Base-by-base conservation (phyloP, 441 rosid species). In the Pelargonium cotyledonis region DNA sequence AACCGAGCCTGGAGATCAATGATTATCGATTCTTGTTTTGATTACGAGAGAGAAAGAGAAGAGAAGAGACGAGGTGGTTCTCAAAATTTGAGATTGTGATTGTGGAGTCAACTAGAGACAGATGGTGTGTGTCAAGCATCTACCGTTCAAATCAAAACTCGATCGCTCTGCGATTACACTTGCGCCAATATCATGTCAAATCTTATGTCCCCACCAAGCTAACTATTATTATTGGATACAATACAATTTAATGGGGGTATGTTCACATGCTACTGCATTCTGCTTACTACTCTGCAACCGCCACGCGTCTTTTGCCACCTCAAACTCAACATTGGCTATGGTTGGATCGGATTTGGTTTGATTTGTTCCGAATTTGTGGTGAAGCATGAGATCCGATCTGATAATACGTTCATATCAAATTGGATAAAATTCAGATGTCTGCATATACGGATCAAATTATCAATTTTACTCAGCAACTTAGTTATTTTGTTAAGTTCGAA, bases 1-100 rank as follows among this genome's bases (percentile, higher is more conserved):
- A 66, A 9, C 29, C 38, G 46, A n/a, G 11, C 41, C 8, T 35
- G 40, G 40, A 35, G 40, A 35, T 35, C 40, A 35, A 35, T 35
- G 18, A 55, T 18, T 55, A 5, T 35, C 8, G 21, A 15, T 7
- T 7, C 8, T 18, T 9, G 16, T 16, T 53, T 55, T 55, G 21
- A 72, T 68, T 79, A 66, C 1, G 64, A 66, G 66, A 10, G 71
- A 40, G 63, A 76, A 61, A 68, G 61, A 29, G 16, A 18, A 8
- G 23, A 16, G 23, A 55, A 5, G 40, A 35, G 40, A 35, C 40
- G 5, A 35, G 40, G 40, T 35, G 40, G 40, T 35, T 35, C 5
- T 35, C 40, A 35, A 35, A 35, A 35, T 35, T 35, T 35, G 40
- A 5, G 40, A 35, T 35, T 35, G 40, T 35, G 40, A 35, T 35